Percentiles rank a stretch among this genome's conserved stretches.
Conservation (phyloP, 2,329 filamentous ascomycete genomes). For the Anthostomella pinea region DNA sequence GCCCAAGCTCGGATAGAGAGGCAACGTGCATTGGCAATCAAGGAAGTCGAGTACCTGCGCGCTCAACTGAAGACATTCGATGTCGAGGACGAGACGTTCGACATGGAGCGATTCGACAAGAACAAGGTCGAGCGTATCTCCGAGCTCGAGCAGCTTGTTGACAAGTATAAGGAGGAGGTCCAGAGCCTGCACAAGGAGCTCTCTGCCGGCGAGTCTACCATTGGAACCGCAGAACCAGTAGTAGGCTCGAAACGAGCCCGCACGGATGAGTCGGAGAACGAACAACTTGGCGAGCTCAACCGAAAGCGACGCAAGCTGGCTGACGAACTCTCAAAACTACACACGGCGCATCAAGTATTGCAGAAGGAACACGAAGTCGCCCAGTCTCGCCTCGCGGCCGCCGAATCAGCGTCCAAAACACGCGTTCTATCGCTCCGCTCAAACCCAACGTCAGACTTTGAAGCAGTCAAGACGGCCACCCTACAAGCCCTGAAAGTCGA, state of each 20-base stretch:
- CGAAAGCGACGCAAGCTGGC: conserved; percentile 73
- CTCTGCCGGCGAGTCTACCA: conserved; percentile 55
- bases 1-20: conserved; percentile 74
- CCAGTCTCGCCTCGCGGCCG: conserved; percentile 68
- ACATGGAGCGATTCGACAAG: conserved; percentile 75
- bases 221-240: conserved; percentile 36
- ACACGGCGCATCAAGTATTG: conserved; percentile 69
- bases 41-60: conserved; percentile 91
- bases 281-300: conserved; percentile 77
- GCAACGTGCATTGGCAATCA: conserved; percentile 79
- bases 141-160: conserved; percentile 81
- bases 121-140: conserved; percentile 71
- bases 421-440: conserved; percentile 81
- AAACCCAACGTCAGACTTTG: conserved; percentile 86
- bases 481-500: conserved; percentile 76
- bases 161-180: conserved; percentile 80
- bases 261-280: conserved; percentile 57
- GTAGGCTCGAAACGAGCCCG: conserved; percentile 63
- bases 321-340: conserved; percentile 47
- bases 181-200: conserved; percentile 72
- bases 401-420: conserved; percentile 66
- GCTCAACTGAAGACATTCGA: conserved; percentile 89
- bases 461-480: conserved; percentile 79
- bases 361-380: conserved; percentile 70
- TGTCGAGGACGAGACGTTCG: conserved; percentile 81